Conservation (phyloP, 2,329 filamentous ascomycete species). For the Talaromyces verruculosus region DNA sequence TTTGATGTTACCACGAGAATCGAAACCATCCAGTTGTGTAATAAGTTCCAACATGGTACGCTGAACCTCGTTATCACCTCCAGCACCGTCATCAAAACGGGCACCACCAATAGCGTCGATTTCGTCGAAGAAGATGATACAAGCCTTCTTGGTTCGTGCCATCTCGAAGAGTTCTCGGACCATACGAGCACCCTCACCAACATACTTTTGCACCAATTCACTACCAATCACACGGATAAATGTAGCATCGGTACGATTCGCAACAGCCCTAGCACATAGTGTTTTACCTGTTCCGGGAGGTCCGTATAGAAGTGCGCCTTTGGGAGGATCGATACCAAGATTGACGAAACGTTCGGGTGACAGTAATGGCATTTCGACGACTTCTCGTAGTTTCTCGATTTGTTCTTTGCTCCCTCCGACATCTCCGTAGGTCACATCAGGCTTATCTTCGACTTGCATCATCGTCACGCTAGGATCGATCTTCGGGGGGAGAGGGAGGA, state of each 20-base stretch:
- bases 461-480: constrained; percentile 99
- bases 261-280: constrained; percentile 92
- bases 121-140: constrained; percentile 99
- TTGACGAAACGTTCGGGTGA: constrained; percentile 97
- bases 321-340: constrained; percentile 97
- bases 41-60: constrained; percentile 98
- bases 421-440: constrained; percentile 97
- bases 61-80: constrained; percentile 96
- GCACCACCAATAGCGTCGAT: constrained; percentile 95
- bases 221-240: constrained; percentile 99
- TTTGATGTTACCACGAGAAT: constrained; percentile 96
- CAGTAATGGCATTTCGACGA: constrained; percentile 96
- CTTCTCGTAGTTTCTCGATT: constrained; percentile 97
- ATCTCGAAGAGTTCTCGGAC: constrained; percentile 98
- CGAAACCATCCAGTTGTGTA: constrained; percentile 94
- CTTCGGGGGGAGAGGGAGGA: constrained; percentile 92
- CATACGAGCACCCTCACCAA: constrained; percentile 97
- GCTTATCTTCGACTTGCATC: constrained; percentile 99
- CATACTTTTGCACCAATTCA: constrained; percentile 97
- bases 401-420: constrained; percentile 99
- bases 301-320: constrained; percentile 93
- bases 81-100: constrained; percentile 93
- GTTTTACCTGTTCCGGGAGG: constrained; percentile 99
- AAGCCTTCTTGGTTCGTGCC: constrained; percentile 98
- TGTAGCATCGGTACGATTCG: constrained; percentile 95